These are phyloP conservation scores for Alternaria conjuncta DNA, from an alignment of 2,329 filamentous ascomycete species.

Conservation along the genomic window DNA sequence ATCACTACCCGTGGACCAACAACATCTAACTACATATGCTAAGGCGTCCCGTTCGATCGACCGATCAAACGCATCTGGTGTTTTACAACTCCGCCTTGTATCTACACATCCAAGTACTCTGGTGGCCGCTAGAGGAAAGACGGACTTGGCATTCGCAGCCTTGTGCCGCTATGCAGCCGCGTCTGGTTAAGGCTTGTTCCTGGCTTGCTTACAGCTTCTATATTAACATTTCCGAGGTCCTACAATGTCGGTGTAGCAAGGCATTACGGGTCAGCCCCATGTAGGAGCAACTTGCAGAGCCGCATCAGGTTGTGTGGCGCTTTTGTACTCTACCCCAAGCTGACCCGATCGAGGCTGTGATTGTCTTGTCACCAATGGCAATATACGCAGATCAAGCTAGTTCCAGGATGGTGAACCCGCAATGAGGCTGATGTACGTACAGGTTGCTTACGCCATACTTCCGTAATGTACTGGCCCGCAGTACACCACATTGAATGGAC, in stretches of 20 bases:
- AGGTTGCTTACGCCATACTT: no score
- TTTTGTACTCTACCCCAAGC: no score
- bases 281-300: neutral
- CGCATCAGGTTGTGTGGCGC: neutral
- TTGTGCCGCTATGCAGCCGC: neutral
- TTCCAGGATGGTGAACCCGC: no score
- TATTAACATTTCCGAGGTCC: no score
- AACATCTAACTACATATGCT: neutral
- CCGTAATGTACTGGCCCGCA: no score
- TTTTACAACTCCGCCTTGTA: neutral
- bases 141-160: neutral
- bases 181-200: neutral
- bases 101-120: neutral
- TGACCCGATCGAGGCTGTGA: neutral
- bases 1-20: rapidly evolving
- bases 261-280: neutral
- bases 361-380: rapidly evolving
- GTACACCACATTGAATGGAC: no score
- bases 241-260: neutral
- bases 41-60: neutral
- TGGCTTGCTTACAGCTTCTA: rapidly evolving
- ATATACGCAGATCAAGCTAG: no score
- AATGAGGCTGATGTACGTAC: no score
- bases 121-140: neutral
- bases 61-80: neutral